Evolutionary conservation across 371 early-diverging fungal species (phyloP), one percentile per base, ranked within the genome.

Genomic region (Mortierella sp.): DNA sequence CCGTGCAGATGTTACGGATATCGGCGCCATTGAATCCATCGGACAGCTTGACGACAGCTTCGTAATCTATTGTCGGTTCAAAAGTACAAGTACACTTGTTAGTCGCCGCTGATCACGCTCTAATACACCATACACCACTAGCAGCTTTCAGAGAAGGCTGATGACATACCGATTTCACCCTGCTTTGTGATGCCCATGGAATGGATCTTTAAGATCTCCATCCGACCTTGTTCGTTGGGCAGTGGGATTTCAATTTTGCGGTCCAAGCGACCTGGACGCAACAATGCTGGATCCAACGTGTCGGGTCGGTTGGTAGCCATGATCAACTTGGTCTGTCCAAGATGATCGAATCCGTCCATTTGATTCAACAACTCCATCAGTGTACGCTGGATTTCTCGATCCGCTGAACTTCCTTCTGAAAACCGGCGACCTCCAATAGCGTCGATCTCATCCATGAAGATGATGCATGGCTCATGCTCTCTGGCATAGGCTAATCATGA

Each of bases 371-470:
- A 87, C 91, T 99, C 99, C 99, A 99, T 99, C 54, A 99, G 83
- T 24, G 99, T 99, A 64, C 99, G 91, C 82, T 99, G 99, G 68
- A 99, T 98, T 89, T 99, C 99, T 76, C 99, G 93, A 90, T 99
- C 99, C 16, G 99, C 96, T 43, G 99, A 98, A 14, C 97, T 99
- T 73, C 98, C 98, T 78, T 99, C 99, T 9, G 96, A 95, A 82
- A 98, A 98, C 59, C 99, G 90, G 62, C 98, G 92, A 9, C 99
- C 99, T 79, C 99, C 99, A 85, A 99, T 99, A 39, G 99, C 99
- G 87, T 99, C 99, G 71, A 99, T 99, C 83, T 99, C 99, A 82
- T 99, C 99, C 98, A 99, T 96, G 80, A 99, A 99, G 54, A 99
- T 99, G 72, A 99, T 98, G 84, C 99, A 99, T n/a, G 99, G 99